Base-by-base conservation (phyloP, 352 stramenopile species). In the Thalassiosira mediterranea region DNA sequence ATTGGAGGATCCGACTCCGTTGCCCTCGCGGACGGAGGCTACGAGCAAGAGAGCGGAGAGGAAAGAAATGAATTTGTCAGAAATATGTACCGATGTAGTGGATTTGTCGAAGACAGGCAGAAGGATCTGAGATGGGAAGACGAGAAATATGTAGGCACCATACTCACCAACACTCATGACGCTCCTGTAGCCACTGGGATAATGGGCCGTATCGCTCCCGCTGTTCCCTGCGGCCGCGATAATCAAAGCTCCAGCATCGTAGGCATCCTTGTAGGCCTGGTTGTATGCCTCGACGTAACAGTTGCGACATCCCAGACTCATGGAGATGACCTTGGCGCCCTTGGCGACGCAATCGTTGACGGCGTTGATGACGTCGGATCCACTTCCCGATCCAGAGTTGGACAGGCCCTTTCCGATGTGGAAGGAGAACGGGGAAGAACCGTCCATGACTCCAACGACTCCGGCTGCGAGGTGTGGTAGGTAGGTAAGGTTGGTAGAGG, bases 221-320 rank as follows among this genome's bases (percentile, higher is more conserved):
- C 28, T 66, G 67, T 92, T 92, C 8, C 86, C 86, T 8, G 81
- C 76, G 0, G 86, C 76, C 19, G 81, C 86, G 51, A 92, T 72
- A 31, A 87, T 61, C 0, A 89, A 29, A 1, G 88, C 78, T 46
- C 81, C 57, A 42, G 84, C 62, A 44, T 79, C 58, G 38, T 83
- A 81, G 1, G 77, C 28, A 10, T 82, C 40, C 17, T 81, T 31
- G 53, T 48, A 62, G 3, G 21, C 26, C 8, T 44, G 4, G 26
- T 62, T 19, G 34, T 21, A 23, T 4, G 53, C 53, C 53, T 7
- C 4, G 32, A 21, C 15, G 34, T 48, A 62, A 29, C 53, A 62
- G 28, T 26, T 26, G 53, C 31, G 10, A 29, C 53, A 62, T 42
- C 83, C 83, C 1, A 92, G 69, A 57, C 61, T 83, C 70, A 92